phyloP scores from a whole-genome alignment of 2,329 filamentous ascomycete species.

The Alternaria dauci region DNA sequence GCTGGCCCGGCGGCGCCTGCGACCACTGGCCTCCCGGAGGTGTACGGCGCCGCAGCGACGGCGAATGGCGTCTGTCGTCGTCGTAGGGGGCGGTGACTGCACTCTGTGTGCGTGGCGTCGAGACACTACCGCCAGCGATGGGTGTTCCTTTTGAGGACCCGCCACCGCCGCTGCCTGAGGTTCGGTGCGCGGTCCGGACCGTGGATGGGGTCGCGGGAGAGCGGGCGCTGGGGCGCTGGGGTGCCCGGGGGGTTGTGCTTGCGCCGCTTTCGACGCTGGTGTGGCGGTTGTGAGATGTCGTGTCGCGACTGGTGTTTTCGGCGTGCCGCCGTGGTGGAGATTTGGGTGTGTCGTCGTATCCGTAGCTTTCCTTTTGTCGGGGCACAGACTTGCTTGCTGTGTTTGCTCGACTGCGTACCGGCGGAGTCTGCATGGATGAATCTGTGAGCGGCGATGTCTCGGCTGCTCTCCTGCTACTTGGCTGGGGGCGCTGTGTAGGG shows the following conservation, averaged over 20 bases:
- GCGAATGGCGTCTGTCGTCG: slow-evolving; percentile 34
- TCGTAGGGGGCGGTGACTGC: slow-evolving; percentile 34
- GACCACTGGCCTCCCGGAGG: slow-evolving; percentile 27
- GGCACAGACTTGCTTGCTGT: slow-evolving; percentile 35
- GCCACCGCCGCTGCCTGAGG: slow-evolving; percentile 37
- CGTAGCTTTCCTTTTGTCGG: slow-evolving; percentile 31
- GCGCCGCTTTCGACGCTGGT: slow-evolving; percentile 42
- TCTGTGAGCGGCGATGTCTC: slow-evolving; percentile 38
- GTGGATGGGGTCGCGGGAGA: slow-evolving; percentile 47
- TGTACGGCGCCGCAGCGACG: slow-evolving; percentile 42
- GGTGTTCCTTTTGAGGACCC: slow-evolving; percentile 41
- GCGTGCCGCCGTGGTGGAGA: slow-evolving; percentile 34
- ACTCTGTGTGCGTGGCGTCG: slow-evolving; percentile 39
- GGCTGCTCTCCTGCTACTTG: slow-evolving; percentile 34
- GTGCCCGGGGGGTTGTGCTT: slow-evolving; percentile 44
- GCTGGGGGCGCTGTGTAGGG: slow-evolving; percentile 34
- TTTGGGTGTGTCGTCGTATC: slow-evolving; percentile 40
- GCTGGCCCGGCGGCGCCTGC: too few relatives aligned
- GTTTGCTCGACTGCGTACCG: slow-evolving; percentile 40
- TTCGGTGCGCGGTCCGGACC: slow-evolving; percentile 39
- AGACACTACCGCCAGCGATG: slow-evolving; percentile 28
- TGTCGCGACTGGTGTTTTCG: slow-evolving; percentile 42
- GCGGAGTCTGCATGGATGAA: slow-evolving; percentile 28
- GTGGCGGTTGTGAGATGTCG: slow-evolving; percentile 43
- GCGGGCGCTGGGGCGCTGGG: slow-evolving; percentile 39